phyloP scores from a whole-genome alignment of 495 filamentous ascomycete genomes.

The Aspergillus steynii region DNA sequence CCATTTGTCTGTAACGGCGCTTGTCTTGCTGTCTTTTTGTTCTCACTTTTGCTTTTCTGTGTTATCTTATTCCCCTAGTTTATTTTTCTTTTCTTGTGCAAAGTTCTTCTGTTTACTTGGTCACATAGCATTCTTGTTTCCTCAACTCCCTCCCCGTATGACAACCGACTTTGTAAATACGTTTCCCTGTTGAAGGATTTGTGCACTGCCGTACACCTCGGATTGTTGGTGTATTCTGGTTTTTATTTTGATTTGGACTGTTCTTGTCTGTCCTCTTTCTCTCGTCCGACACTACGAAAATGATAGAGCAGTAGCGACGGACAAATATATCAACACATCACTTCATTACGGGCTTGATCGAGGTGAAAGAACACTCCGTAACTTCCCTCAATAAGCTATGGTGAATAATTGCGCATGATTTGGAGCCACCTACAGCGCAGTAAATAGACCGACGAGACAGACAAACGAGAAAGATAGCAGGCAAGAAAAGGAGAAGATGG shows the following conservation, averaged over 20 bases:
- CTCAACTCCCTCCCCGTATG: neutral
- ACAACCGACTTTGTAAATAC: neutral
- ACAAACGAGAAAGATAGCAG: neutral
- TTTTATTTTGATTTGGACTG: neutral
- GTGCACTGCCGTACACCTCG: neutral
- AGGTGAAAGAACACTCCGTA: neutral
- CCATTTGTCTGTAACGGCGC: neutral
- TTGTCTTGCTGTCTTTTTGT: neutral
- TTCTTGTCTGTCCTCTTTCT: neutral
- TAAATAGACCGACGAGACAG: too few relatives aligned
- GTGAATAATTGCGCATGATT: neutral
- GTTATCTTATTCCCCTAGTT: neutral
- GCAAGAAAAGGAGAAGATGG: neutral
- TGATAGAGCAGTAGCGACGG: neutral
- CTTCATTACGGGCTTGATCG: neutral
- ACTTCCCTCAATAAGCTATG: neutral
- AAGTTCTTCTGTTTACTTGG: neutral
- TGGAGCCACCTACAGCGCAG: too few relatives aligned
- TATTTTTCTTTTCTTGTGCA: neutral
- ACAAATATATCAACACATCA: neutral
- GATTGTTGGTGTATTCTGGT: neutral
- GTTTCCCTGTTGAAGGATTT: neutral
- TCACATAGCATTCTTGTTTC: neutral
- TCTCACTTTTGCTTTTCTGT: neutral
- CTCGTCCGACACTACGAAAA: neutral